These are phyloP conservation scores for Pseudotulostoma volvatum DNA, from an alignment of 495 filamentous ascomycete species.

Conservation along the genomic window DNA sequence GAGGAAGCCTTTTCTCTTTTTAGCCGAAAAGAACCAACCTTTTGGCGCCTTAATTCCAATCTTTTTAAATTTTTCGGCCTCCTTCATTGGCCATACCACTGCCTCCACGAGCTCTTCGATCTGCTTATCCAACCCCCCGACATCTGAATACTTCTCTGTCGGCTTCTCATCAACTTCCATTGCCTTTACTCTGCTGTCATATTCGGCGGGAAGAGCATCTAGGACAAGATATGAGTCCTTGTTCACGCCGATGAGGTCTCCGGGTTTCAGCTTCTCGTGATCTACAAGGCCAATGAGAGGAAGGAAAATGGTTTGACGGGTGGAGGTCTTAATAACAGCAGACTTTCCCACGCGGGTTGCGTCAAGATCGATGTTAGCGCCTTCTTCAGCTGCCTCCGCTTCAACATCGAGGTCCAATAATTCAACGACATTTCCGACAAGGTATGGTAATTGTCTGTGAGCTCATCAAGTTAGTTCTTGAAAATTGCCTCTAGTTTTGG, in stretches of 20 bases:
- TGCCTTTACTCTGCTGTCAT: constrained; percentile 96
- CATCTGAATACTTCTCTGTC: constrained; percentile 96
- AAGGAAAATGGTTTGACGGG: constrained; percentile 95
- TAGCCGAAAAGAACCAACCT: constrained; percentile 36
- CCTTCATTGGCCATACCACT: constrained; percentile 99
- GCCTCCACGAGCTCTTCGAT: constrained; percentile 99
- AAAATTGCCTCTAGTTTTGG: too few relatives aligned
- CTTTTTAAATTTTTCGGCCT: constrained; percentile 96
- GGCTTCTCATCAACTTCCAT: constrained; percentile 99
- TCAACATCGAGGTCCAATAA: constrained; percentile 92
- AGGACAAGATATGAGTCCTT: constrained; percentile 99
- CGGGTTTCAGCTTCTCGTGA: constrained; percentile 79
- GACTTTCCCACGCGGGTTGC: constrained; percentile 94
- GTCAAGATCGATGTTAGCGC: constrained; percentile 95
- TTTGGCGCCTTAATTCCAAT: constrained; percentile 99
- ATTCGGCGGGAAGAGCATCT: constrained; percentile 96
- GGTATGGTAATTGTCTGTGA: constrained; percentile 83
- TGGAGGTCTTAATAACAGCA: constrained; percentile 99
- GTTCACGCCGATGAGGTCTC: constrained; percentile 94
- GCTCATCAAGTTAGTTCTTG: too few relatives aligned
- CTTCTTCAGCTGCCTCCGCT: constrained; percentile 89
- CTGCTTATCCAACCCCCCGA: constrained; percentile 95
- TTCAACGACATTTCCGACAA: constrained; percentile 96
- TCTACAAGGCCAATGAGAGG: constrained; percentile 96
- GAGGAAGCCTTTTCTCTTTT: constrained; percentile 5